Base-by-base conservation (phyloP, 192 early-diverging fungal genomes). In the Backusella australiensis region DNA sequence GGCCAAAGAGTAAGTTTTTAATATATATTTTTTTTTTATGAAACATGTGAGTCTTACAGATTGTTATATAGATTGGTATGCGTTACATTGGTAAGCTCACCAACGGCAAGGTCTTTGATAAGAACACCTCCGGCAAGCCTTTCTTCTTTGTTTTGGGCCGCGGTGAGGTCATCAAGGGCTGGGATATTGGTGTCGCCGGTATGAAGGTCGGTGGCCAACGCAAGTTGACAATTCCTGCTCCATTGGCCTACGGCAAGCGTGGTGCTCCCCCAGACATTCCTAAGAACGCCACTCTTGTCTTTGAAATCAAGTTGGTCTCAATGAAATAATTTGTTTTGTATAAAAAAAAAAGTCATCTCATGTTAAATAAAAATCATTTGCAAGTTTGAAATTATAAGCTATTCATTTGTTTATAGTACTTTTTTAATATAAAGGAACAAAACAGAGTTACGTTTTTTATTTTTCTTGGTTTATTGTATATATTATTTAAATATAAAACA, bases 241-340 rank as follows among this genome's bases (percentile, higher is more conserved):
- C 87, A 32, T 84, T 91, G 77, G 85, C 87, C 14, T 93, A 90
- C 68, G 90, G 91, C 36, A 82, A 85, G 73, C 90, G 89, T 74
- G 97, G 97, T 77, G 96, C 96, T 77, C 96, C 96, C 42, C 96
- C 96, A 79, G 95, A 97, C 77, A 98, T 98, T 84, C 93, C 93
- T 19, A 82, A 81, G 52, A 96, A 97, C 86, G 90, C 95, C 21
- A 96, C 94, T 67, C 88, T 99, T 63, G 86, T 91, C 67, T 99
- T 99, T 36, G 78, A 79, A 12, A 46, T 79, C 26, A 79, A 79
- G 56, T 38, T 79, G 49, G 73, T 79, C n/a, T 41, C 71, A 8
- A 63, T 79, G 72, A 79, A 79, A 75, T 79, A 79, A 53, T 44
- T 32, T 17, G 23, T 44, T 71, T 29, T 26, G 42, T 49, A 36